phyloP scores from a whole-genome alignment of 371 early-diverging fungal genomes.

The Mortierella sp. region DNA sequence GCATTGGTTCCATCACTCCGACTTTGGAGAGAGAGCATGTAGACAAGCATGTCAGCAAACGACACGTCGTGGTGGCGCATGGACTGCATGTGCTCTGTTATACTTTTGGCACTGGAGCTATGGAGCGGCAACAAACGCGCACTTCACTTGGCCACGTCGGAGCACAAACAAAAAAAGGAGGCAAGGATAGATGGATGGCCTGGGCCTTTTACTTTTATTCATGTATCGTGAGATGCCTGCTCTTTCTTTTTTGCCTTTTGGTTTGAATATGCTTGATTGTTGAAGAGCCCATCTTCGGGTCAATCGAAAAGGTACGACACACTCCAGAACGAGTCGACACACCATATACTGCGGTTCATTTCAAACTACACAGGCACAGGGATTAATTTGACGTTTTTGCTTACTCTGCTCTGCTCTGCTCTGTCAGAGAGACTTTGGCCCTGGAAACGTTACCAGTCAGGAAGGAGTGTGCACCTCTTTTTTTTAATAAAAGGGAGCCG shows the following conservation, averaged over 20 bases:
- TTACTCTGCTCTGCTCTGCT: too few relatives aligned
- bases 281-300: not conserved
- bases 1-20: not conserved
- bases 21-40: not conserved
- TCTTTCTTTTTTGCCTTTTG: not conserved
- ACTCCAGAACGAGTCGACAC: not conserved
- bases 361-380: not conserved
- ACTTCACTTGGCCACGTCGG: not conserved
- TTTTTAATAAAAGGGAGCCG: not conserved
- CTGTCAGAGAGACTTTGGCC: too few relatives aligned
- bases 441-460: not conserved
- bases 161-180: not conserved
- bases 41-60: not conserved
- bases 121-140: slow-evolving; percentile 11
- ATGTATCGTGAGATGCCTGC: not conserved
- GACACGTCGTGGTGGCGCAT: not conserved
- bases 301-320: not conserved
- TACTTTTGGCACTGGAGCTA: slow-evolving; percentile 3
- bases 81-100: not conserved
- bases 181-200: not conserved
- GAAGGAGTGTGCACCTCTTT: not conserved
- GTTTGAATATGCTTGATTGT: not conserved
- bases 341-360: not conserved
- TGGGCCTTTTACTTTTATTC: not conserved
- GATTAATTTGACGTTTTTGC: not conserved